phyloP scores from a whole-genome alignment of 2,329 filamentous ascomycete genomes.

The Orbilia javanica region DNA sequence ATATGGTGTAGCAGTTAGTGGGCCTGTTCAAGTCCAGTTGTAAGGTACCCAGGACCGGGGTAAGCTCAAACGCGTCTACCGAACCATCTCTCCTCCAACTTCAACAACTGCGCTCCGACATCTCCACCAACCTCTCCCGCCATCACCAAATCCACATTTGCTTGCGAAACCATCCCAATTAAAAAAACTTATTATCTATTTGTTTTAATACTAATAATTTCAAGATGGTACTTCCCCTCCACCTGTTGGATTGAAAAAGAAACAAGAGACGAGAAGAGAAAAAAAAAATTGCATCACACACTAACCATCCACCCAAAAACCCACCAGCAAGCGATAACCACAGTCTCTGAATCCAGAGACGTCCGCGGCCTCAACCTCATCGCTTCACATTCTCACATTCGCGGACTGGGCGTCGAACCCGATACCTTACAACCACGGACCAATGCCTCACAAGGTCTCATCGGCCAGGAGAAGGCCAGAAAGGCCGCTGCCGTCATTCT shows the following conservation, averaged over 20 bases:
- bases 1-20: too few species aligned
- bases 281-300: constrained; percentile 12
- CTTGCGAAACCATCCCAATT: background rate
- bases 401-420: constrained; percentile 90
- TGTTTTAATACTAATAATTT: background rate
- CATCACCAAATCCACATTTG: background rate
- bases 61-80: constrained; percentile 43
- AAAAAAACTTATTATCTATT: background rate
- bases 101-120: constrained; percentile 7
- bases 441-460: constrained; percentile 84
- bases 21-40: too few species aligned
- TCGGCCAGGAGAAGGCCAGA: constrained; percentile 94
- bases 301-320: background rate
- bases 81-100: constrained; percentile 6
- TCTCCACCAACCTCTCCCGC: constrained; percentile 12
- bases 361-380: constrained; percentile 96
- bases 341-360: constrained; percentile 94
- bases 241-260: background rate
- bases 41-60: background rate
- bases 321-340: constrained; percentile 71
- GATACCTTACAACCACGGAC: constrained; percentile 87
- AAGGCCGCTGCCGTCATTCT: constrained; percentile 96
- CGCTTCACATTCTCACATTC: constrained; percentile 97
- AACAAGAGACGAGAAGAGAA: too few species aligned
- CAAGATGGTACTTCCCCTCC: constrained; percentile 37